A percentile compares a stretch with the other conserved stretches of the same genome.
These are phyloP conservation scores for Cinchona pubescens DNA, from an alignment of 257 asterid species.

Conservation along the genomic window DNA sequence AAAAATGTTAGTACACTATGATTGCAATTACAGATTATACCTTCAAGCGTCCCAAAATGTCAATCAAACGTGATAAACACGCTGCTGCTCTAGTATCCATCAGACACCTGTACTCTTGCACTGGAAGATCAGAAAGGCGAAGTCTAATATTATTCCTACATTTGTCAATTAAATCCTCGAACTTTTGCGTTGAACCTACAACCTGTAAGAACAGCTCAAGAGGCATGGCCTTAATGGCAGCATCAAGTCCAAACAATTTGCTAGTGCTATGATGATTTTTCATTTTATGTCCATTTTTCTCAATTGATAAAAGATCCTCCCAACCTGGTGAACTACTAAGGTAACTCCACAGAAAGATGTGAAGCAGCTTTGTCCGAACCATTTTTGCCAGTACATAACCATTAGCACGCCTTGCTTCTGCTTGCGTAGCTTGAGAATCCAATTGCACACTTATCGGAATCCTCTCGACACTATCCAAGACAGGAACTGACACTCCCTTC, in stretches of 20 bases:
- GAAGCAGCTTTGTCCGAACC: constrained; percentile 86
- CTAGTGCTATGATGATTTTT: constrained; percentile 76
- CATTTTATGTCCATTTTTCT: constrained; percentile 42
- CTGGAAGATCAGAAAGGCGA: constrained; percentile 69
- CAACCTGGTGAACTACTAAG: constrained; percentile 49
- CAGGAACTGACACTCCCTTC: constrained; percentile 49
- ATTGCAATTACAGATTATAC: constrained; percentile 34
- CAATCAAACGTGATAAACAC: constrained; percentile 68
- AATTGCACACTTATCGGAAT: constrained; percentile 39
- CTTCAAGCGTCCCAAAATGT: constrained; percentile 73
- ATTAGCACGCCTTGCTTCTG: constrained; percentile 67
- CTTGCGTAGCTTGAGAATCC: constrained; percentile 49
- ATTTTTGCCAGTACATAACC: constrained; percentile 78
- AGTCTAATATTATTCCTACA: constrained; percentile 61
- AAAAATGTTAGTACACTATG: neutral
- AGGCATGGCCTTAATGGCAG: constrained; percentile 72
- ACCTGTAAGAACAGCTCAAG: constrained; percentile 82
- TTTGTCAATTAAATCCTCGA: constrained; percentile 64
- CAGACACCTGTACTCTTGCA: constrained; percentile 55
- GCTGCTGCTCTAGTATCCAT: constrained; percentile 77
- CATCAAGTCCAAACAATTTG: constrained; percentile 59
- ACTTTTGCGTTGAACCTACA: constrained; percentile 68
- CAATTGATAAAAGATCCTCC: constrained; percentile 50
- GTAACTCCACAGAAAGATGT: constrained; percentile 72
- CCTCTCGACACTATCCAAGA: constrained; percentile 66